Base-by-base conservation (phyloP, 768 basidiomycete species). In the Phlegmacium glaucopus region DNA sequence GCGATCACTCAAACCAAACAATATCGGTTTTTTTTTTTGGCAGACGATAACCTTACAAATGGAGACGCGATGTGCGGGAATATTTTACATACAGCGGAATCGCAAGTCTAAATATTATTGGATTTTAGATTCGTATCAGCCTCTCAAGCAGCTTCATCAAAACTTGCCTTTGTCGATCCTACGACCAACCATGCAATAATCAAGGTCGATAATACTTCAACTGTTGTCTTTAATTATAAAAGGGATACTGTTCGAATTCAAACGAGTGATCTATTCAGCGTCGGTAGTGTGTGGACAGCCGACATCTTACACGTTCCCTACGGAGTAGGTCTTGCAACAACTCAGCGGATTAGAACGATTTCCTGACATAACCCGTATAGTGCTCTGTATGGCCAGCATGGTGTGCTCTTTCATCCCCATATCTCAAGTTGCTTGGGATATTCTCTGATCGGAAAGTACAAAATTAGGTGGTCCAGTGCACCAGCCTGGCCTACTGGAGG, bases 321-420 rank as follows among this genome's bases (percentile, higher is more conserved):
- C 45, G 82, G 82, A 4, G 80, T 82, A 52, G 54, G 76, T 72
- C 37, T 36, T 43, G 27, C 3, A n/a, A 11, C n/a, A 2, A 11
- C 11, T 11, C 11, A 34, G 6, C 4, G 32, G 6, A 34, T 12
- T 27, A 26, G 16, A 38, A 45, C 22, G 16, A 43, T 18, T 49
- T 37, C 12, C 4, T 16, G 12, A 38, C 29, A 27, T 46, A 8
- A 47, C 26, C 26, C 11, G 18, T 28, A 29, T 35, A 86, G 83
- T 85, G 85, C 55, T 83, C 83, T 6, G 83, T 84, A 22, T 85
- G 85, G 83, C 81, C 83, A 12, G 80, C 81, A 16, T 82, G 77
- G 74, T 55, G 35, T 15, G 34, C 16, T 38, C 45, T 16, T 6
- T 34, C 22, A 22, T 5, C 22, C 22, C 6, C 6, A n/a, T 34